Evolutionary conservation across 306 rosid genomes (phyloP).

Genomic region (Canavalia gladiata): DNA sequence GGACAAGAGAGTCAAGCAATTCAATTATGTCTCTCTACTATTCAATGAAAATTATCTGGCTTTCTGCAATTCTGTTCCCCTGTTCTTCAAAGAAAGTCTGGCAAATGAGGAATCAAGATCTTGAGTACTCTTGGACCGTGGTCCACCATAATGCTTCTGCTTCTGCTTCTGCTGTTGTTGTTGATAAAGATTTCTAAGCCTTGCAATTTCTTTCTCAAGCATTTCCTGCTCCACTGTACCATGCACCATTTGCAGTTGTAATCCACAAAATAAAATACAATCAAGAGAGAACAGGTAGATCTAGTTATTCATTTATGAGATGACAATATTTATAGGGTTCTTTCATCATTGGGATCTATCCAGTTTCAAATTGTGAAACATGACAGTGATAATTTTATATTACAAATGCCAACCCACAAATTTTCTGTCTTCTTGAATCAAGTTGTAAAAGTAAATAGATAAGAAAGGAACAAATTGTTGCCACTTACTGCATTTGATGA

Average conservation of each 20-base stretch:
- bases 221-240: conserved; percentile 67
- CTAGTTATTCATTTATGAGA: background rate
- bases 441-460: background rate
- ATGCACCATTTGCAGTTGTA: background rate
- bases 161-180: conserved; percentile 39
- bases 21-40: background rate
- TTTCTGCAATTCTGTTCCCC: conserved; percentile 37
- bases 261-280: background rate
- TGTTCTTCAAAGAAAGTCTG: conserved; percentile 32
- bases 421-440: no score
- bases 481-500: conserved; percentile 77
- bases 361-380: no score
- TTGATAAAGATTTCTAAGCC: conserved; percentile 52
- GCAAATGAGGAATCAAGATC: conserved; percentile 38
- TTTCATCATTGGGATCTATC: no score
- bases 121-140: conserved; percentile 31
- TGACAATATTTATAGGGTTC: no score
- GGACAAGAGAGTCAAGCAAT: background rate
- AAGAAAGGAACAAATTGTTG: background rate
- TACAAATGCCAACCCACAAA: no score
- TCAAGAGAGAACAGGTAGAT: background rate
- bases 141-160: conserved; percentile 29
- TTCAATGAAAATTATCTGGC: background rate
- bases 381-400: no score
- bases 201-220: conserved; percentile 59